Evolutionary conservation across 2,329 filamentous ascomycete genomes (phyloP), one percentile per base, ranked within the genome.

Genomic region (Hymenoscyphus repandus): DNA sequence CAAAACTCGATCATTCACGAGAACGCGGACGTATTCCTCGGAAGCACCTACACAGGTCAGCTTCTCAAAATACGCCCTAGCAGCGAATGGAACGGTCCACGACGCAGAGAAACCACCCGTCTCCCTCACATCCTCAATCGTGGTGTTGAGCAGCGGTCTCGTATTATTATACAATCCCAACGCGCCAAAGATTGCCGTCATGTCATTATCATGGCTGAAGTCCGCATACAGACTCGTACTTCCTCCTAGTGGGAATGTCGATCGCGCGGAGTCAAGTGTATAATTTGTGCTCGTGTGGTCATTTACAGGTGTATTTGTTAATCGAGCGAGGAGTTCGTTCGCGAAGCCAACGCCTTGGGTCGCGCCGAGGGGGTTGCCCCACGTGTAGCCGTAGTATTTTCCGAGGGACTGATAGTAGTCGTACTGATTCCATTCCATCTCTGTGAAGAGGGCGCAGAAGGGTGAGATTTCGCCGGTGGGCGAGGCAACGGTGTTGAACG

Each of bases 181-280:
- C 0, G 90, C 89, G 5, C 82, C 82, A 64, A 87, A 87, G 6
- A 95, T 81, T 6, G 79, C 78, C 30, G 80, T 81, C 82, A 96
- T 90, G 64, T 86, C 83, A 67, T 95, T 96, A 69, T 96, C 91
- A 68, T 96, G 91, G 56, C 84, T 88, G 65, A 96, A 96, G 68
- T 96, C 91, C 0, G 89, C 90, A 63, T 95, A 96, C 1, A 96
- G 70, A 10, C 70, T 71, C 39, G 72, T 69, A 54, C 78, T 61
- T 30, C 68, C 67, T 20, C 69, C 75, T 0, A 95, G 71, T 0
- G 91, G 90, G 62, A 96, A 96, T 0, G 87, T 91, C 51, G 82
- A 74, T 5, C 71, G 71, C 0, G 48, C 45, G 3, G 48, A 50
- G 65, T 95, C 88, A 0, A 96, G 76, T 0, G 90, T 95, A 33